Conservation (phyloP, 2,329 filamentous ascomycete genomes). For the Verticillium nubilum region DNA sequence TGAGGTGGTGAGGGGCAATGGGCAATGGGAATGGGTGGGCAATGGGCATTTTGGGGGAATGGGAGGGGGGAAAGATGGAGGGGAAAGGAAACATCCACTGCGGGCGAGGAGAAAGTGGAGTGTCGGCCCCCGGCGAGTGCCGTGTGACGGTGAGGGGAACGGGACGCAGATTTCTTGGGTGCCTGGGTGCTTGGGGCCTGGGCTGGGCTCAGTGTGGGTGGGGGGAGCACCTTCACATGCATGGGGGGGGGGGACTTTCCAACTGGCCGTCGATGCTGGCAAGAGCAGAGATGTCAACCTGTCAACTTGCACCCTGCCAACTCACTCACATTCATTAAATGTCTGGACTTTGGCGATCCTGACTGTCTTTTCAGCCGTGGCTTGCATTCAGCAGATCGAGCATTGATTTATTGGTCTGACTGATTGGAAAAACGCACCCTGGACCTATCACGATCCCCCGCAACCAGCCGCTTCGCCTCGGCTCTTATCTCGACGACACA, state of each 20-base stretch:
- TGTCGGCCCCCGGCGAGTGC: constrained; percentile 14
- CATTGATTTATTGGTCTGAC: too few relatives aligned
- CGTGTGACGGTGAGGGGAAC: constrained; percentile 8
- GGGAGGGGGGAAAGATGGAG: not conserved
- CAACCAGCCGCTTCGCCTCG: not conserved
- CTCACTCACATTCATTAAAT: not conserved
- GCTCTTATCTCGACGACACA: not conserved
- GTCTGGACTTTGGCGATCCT: too few relatives aligned
- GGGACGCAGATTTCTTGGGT: too few relatives aligned
- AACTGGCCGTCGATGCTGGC: not conserved
- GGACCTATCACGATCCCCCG: not conserved
- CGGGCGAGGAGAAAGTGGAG: not conserved
- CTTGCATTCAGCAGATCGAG: not conserved
- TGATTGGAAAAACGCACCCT: not conserved
- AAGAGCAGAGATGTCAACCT: not conserved
- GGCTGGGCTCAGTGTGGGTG: not conserved
- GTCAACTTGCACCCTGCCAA: not conserved
- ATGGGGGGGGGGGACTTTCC: not conserved
- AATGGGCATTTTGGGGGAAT: not conserved
- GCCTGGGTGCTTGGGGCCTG: too few relatives aligned
- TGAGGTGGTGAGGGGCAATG: too few relatives aligned
- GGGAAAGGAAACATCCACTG: not conserved
- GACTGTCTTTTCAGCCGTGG: not conserved
- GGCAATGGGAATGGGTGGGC: not conserved
- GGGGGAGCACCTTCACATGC: not conserved